phyloP scores from a whole-genome alignment of 805 yeast genomes.

The Zygosaccharomyces bailii region DNA sequence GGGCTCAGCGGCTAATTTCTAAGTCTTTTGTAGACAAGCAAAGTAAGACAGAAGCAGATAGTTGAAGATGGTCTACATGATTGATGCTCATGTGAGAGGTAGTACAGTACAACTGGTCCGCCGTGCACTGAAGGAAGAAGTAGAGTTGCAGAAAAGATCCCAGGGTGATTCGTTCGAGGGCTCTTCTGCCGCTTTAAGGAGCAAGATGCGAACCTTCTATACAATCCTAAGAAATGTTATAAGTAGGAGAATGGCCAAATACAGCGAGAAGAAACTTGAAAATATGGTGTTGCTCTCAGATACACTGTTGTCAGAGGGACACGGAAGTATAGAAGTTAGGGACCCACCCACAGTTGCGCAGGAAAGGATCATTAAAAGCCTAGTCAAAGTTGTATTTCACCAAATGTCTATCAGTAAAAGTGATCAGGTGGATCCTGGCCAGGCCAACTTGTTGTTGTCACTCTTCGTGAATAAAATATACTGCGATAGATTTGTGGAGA shows the following conservation, averaged over 20 bases:
- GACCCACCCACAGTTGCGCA: conserved; percentile 29
- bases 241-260: conserved; percentile 14
- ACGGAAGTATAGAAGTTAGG: conserved; percentile 27
- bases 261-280: conserved; percentile 6
- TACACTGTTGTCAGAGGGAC: conserved; percentile 25
- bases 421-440: conserved; percentile 21
- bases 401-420: conserved; percentile 14
- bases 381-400: conserved; percentile 26
- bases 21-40: too few relatives aligned
- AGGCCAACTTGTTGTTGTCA: conserved; percentile 25
- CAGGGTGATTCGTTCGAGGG: conserved; percentile 2
- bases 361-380: conserved; percentile 21
- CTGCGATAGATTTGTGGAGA: conserved; percentile 16
- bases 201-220: conserved; percentile 14
- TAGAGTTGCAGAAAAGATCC: conserved; percentile 2
- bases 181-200: conserved; percentile 1
- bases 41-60: too few relatives aligned
- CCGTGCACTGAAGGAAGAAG: conserved; percentile 10
- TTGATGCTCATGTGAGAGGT: conserved; percentile 19
- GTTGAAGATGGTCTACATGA: conserved; percentile 17
- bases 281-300: conserved; percentile 14
- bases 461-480: conserved; percentile 25
- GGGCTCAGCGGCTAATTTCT: conserved; percentile 9
- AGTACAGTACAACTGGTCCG: conserved; percentile 17
- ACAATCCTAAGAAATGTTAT: conserved; percentile 17